phyloP scores from a whole-genome alignment of 768 basidiomycete species.

The Tephrocybe sp. region DNA sequence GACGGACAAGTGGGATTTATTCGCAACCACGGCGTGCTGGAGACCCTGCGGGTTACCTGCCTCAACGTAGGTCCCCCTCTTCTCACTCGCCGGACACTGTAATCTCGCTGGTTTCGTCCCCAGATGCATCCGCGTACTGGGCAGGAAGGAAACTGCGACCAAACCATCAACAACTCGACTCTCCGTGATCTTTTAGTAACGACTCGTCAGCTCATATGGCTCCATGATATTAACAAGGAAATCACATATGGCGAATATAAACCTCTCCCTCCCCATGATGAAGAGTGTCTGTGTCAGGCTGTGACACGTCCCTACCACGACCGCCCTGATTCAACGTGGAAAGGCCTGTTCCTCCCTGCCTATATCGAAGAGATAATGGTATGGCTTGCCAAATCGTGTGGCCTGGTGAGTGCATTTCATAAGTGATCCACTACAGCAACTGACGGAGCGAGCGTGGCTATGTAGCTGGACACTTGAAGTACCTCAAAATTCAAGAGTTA shows the following conservation, averaged over 20 bases:
- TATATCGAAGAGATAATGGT: background rate
- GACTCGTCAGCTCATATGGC: background rate
- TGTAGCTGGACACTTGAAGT: slow-evolving; percentile 10
- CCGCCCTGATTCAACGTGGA: slow-evolving; percentile 4
- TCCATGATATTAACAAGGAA: background rate
- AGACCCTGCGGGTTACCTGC: slow-evolving; percentile 7
- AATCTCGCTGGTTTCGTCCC: background rate
- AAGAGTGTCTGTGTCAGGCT: slow-evolving; percentile 4
- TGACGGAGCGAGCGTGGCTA: background rate
- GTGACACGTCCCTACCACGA: background rate
- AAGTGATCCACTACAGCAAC: background rate
- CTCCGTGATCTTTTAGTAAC: background rate
- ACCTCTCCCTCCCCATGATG: background rate
- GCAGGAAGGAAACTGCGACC: background rate
- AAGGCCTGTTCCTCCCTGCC: background rate
- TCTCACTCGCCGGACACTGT: background rate
- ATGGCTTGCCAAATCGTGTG: background rate
- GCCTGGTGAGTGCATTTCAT: slow-evolving; percentile 3
- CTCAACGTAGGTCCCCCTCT: slow-evolving; percentile 9
- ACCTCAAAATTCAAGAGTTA: background rate
- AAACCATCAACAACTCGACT: background rate
- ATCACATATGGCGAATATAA: background rate
- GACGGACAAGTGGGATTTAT: slow-evolving; percentile 4
- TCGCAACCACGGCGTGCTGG: slow-evolving; percentile 11
- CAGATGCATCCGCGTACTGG: slow-evolving; percentile 9